These are phyloP conservation scores for Claviceps sp. DNA, from an alignment of 2,329 filamentous ascomycete genomes.

Conservation along the genomic window DNA sequence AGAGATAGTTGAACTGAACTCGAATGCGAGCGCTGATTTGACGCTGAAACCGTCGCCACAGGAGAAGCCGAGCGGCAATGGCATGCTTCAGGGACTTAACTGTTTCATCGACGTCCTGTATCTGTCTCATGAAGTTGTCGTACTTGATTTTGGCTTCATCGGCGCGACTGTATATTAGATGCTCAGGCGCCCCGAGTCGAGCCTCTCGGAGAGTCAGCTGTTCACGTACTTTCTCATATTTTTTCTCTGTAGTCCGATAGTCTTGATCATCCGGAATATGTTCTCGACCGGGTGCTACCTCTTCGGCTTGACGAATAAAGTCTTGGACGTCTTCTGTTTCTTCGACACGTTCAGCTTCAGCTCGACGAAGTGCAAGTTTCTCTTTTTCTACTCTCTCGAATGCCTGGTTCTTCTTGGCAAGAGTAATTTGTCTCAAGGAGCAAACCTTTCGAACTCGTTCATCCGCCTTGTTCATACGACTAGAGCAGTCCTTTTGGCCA, in stretches of 20 bases:
- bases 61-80: conserved; percentile 53
- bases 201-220: conserved; percentile 45
- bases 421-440: conserved; percentile 35
- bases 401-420: conserved; percentile 50
- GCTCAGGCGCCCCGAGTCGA: conserved; percentile 48
- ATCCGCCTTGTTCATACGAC: conserved; percentile 40
- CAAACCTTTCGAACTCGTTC: conserved; percentile 35
- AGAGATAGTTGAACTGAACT: conserved; percentile 74
- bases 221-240: conserved; percentile 39
- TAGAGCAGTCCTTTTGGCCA: conserved; percentile 27
- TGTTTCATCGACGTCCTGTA: conserved; percentile 26
- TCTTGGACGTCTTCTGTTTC: conserved; percentile 35
- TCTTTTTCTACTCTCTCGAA: conserved; percentile 36
- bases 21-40: conserved; percentile 78
- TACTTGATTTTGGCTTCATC: conserved; percentile 27
- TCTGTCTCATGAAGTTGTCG: conserved; percentile 28
- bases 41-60: conserved; percentile 72
- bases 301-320: conserved; percentile 40
- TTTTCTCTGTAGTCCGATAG: conserved; percentile 37
- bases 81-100: conserved; percentile 39
- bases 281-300: conserved; percentile 42
- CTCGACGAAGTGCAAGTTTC: conserved; percentile 28
- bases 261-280: conserved; percentile 53
- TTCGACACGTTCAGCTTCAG: conserved; percentile 33
- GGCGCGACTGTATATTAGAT: conserved; percentile 45